Conservation (phyloP, 2,329 filamentous ascomycete species). For the Trichoderma endophyticum region DNA sequence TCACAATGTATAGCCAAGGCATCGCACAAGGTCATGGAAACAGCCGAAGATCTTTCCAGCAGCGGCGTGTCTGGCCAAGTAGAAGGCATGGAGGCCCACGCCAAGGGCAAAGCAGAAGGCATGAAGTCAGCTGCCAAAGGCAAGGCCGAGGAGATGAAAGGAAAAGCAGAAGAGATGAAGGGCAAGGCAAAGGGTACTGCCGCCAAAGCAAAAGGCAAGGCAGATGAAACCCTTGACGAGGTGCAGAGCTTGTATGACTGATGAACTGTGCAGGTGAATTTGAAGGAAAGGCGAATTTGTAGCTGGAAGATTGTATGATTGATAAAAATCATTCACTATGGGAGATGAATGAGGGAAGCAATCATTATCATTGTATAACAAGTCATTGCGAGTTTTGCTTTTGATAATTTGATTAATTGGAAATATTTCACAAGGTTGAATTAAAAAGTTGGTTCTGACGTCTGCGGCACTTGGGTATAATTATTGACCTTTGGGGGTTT, state of each 20-base stretch:
- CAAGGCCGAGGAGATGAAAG: conserved; percentile 35
- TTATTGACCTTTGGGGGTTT: not conserved
- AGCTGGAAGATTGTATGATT: not conserved
- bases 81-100: conserved; percentile 29
- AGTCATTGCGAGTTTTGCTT: conserved; percentile 1
- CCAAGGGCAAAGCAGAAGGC: conserved; percentile 32
- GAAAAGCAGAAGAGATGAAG: conserved; percentile 37
- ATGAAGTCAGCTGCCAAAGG: conserved; percentile 35
- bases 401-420: not conserved
- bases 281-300: not conserved
- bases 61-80: conserved; percentile 37
- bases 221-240: conserved; percentile 42
- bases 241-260: conserved; percentile 33
- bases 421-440: not conserved
- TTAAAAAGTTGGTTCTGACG: not conserved
- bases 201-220: conserved; percentile 43
- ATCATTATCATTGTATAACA: not conserved
- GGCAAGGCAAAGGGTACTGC: conserved; percentile 43
- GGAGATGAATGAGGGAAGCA: not conserved
- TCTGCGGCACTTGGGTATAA: not conserved
- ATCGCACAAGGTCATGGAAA: conserved; percentile 48
- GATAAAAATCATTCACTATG: not conserved
- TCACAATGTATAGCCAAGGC: conserved; percentile 32
- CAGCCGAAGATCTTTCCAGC: conserved; percentile 33
- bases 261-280: not conserved